These are phyloP conservation scores for Citrus maxima DNA, from an alignment of 345 rosid genomes.

Conservation along the genomic window DNA sequence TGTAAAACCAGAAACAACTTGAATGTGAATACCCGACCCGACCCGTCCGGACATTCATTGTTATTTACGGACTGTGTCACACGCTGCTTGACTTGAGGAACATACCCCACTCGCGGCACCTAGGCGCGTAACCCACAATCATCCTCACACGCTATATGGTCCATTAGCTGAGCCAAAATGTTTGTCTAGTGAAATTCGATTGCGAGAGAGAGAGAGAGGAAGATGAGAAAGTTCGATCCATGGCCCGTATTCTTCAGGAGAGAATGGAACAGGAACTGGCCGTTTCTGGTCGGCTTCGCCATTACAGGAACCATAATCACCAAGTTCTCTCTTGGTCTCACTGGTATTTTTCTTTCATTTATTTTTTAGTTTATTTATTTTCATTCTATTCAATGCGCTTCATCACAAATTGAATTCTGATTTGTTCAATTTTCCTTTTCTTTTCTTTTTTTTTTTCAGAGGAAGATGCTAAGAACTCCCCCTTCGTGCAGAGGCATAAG, in stretches of 20 bases:
- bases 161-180: neutral
- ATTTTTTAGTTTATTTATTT: neutral
- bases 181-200: neutral
- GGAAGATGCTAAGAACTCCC: constrained; percentile 85
- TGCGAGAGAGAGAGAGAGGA: neutral
- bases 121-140: neutral
- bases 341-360: constrained; percentile 35
- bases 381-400: too few species aligned
- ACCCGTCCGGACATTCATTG: neutral
- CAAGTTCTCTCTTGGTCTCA: constrained; percentile 67
- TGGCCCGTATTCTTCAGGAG: constrained; percentile 89
- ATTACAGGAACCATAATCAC: constrained; percentile 71
- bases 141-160: neutral
- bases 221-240: constrained; percentile 65
- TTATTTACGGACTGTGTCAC: neutral
- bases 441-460: constrained; percentile 31
- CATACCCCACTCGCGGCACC: neutral
- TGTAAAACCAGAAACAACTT: too few species aligned
- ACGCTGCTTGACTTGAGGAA: neutral
- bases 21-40: neutral
- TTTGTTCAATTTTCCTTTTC: neutral
- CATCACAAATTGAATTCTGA: neutral
- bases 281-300: constrained; percentile 88
- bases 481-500: constrained; percentile 78
- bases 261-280: constrained; percentile 81